Base-by-base conservation (phyloP, 768 basidiomycete species). In the Tricholomella constricta region DNA sequence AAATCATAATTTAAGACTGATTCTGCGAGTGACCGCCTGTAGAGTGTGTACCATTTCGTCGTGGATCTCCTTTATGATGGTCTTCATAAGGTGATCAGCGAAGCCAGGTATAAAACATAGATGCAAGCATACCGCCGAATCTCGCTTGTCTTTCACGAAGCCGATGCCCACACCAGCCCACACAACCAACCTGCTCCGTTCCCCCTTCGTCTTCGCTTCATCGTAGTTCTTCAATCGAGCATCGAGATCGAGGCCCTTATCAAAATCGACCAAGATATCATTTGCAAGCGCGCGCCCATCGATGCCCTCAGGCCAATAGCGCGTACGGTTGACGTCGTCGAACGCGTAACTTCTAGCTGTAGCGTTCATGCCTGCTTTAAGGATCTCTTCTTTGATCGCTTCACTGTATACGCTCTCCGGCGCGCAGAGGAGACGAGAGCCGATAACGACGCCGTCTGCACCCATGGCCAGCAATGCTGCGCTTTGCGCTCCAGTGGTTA, bases 401-500 rank as follows among this genome's bases (percentile, higher is more conserved):
- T 41, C 25, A 8, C 52, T 47, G 50, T 67, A 46, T 52, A 64
- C 45, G 38, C 78, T 70, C 59, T 85, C 84, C 20, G 68, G 67
- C 0, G 84, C 82, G 63, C 78, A 73, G 46, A 82, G 64, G 64
- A 86, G 81, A 0, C 83, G 78, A 0, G 86, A 86, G 22, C 86
- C 86, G 5, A 80, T 59, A 2, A 78, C 79, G 3, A 70, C 81
- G 2, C 81, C 86, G 3, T 76, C 64, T 1, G 78, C 83, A 26
- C 85, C 83, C 47, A 81, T 69, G 4, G 74, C 65, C 42, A 88
- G 74, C 26, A 80, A 56, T 2, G 76, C 65, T 15, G 82, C 80
- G 46, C 82, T 63, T 44, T 85, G 81, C 0, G 68, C 56, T 8
- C 85, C 83, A 4, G 69, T 78, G 2, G 73, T 66, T 45, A 88